These are phyloP conservation scores for Tetradesmus lagerheimii DNA, from an alignment of 139 green algal genomes.

Conservation along the genomic window DNA sequence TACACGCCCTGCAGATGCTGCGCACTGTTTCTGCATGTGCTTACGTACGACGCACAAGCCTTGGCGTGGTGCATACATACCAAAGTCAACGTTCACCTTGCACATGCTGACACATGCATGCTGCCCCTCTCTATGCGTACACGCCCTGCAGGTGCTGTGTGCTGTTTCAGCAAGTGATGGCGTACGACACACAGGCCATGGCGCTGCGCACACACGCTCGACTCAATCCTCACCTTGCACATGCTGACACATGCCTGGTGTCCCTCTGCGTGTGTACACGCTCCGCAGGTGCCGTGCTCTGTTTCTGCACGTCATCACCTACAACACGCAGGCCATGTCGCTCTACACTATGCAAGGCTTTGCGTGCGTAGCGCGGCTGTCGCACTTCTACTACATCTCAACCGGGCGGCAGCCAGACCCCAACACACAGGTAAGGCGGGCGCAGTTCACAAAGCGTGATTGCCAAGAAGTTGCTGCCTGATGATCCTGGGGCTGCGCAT, in stretches of 20 bases:
- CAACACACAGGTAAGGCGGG: not conserved
- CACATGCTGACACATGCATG: too few relatives aligned
- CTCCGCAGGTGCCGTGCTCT: conserved; percentile 52
- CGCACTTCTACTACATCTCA: conserved; percentile 47
- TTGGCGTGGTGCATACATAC: too few relatives aligned
- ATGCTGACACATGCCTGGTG: not conserved
- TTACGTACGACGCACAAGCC: conserved; percentile 53
- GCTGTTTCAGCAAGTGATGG: conserved; percentile 63
- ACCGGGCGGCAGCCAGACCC: conserved; percentile 50
- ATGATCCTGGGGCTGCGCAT: too few relatives aligned
- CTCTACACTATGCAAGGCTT: conserved; percentile 53
- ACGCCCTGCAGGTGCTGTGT: too few relatives aligned
- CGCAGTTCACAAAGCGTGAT: too few relatives aligned
- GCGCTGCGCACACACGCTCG: too few relatives aligned
- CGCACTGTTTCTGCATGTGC: conserved; percentile 62
- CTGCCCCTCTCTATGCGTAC: too few relatives aligned
- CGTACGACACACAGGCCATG: too few relatives aligned
- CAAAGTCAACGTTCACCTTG: too few relatives aligned
- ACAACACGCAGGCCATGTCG: conserved; percentile 56
- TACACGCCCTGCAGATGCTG: conserved; percentile 46
- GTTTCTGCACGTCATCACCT: conserved; percentile 65
- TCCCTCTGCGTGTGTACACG: too few relatives aligned
- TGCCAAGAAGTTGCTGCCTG: too few relatives aligned
- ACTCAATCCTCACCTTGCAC: too few relatives aligned
- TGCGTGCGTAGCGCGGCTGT: conserved; percentile 31